Percentiles rank a stretch among this genome's conserved stretches.
Evolutionary conservation across 495 filamentous ascomycete species (phyloP).

Genomic region (Mycothermus thermophilus): DNA sequence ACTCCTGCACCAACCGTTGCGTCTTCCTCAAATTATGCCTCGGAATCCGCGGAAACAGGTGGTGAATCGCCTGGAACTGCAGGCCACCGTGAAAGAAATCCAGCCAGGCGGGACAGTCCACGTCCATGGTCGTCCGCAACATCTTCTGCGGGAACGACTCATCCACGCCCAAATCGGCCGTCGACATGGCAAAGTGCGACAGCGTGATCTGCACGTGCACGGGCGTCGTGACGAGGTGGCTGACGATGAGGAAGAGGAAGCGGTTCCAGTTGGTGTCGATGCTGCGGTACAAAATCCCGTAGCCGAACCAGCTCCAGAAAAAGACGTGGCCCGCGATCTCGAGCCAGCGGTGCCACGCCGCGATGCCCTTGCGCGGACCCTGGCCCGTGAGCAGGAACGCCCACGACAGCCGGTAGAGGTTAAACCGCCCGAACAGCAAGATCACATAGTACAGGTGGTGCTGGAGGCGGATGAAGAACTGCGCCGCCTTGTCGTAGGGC

Average conservation of each 20-base stretch:
- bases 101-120: slow-evolving; percentile 89
- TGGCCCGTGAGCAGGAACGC: slow-evolving; percentile 60
- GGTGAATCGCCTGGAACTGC: slow-evolving; percentile 94
- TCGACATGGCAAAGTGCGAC: slow-evolving; percentile 95
- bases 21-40: slow-evolving; percentile 78
- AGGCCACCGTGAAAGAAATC: slow-evolving; percentile 94
- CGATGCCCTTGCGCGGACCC: slow-evolving; percentile 67
- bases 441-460: slow-evolving; percentile 80
- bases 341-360: slow-evolving; percentile 80
- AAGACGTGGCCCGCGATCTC: slow-evolving; percentile 70
- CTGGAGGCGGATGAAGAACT: slow-evolving; percentile 59
- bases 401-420: slow-evolving; percentile 78
- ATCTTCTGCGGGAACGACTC: slow-evolving; percentile 95
- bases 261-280: slow-evolving; percentile 60
- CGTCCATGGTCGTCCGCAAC: slow-evolving; percentile 95
- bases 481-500: slow-evolving; percentile 66
- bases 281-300: slow-evolving; percentile 61
- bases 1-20: slow-evolving; percentile 73
- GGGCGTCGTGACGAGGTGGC: slow-evolving; percentile 74
- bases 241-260: slow-evolving; percentile 66
- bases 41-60: slow-evolving; percentile 87
- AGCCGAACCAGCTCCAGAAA: slow-evolving; percentile 95
- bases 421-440: slow-evolving; percentile 77
- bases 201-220: slow-evolving; percentile 93
- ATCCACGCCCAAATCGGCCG: slow-evolving; percentile 68